Percentiles rank a stretch among this genome's conserved stretches.
Evolutionary conservation across 805 yeast genomes (phyloP).

Genomic region (Wickerhamia fluorescens): DNA sequence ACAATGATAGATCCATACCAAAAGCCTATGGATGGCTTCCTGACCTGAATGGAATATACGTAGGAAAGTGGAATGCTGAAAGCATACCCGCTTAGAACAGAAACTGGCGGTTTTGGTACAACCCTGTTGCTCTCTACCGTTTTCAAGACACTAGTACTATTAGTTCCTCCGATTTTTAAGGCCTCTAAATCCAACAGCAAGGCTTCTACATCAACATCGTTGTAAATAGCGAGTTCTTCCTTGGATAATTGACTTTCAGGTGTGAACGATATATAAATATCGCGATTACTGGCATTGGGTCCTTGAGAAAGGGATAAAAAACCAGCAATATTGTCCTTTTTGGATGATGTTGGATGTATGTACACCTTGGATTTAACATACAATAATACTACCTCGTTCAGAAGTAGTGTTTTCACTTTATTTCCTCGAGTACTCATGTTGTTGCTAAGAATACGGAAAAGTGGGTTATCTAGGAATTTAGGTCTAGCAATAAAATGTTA

Average conservation of each 20-base stretch:
- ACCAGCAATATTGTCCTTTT: constrained; percentile 76
- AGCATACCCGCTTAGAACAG: constrained; percentile 55
- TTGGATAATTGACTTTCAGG: constrained; percentile 47
- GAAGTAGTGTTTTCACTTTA: constrained; percentile 3
- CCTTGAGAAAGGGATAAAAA: constrained; percentile 61
- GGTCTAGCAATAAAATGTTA: too few relatives aligned
- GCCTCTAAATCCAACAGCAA: constrained; percentile 14
- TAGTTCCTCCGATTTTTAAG: constrained; percentile 9
- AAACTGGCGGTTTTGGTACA: constrained; percentile 46
- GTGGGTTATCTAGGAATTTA: too few relatives aligned
- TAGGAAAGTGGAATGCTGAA: constrained; percentile 56
- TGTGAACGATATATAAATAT: constrained; percentile 58
- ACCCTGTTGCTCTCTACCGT: not conserved
- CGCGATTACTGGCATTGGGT: constrained; percentile 42
- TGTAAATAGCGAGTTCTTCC: constrained; percentile 40
- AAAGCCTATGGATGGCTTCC: constrained; percentile 80
- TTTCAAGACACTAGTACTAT: not conserved
- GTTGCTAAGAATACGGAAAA: too few relatives aligned
- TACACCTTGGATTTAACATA: constrained; percentile 66
- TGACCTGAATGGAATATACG: constrained; percentile 71
- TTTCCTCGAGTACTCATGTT: not conserved
- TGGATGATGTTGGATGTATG: constrained; percentile 71
- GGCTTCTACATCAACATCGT: constrained; percentile 43
- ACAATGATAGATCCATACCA: constrained; percentile 88
- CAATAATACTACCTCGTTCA: constrained; percentile 39